phyloP scores from a whole-genome alignment of 192 early-diverging fungal species.

The Entomortierella parvispora region DNA sequence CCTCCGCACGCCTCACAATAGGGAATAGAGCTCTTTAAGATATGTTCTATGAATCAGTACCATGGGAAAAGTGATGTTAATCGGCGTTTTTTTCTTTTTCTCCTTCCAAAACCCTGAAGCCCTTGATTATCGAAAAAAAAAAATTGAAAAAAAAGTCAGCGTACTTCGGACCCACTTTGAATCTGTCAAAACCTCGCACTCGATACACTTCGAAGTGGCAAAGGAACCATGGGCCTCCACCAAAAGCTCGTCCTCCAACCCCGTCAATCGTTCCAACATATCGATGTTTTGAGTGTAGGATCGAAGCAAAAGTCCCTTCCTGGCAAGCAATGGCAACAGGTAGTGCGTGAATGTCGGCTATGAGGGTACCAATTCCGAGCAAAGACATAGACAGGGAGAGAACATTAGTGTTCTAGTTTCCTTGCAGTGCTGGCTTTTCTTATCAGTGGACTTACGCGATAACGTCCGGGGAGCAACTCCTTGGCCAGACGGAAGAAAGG shows the following conservation, averaged over 20 bases:
- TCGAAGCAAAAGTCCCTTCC: conserved; percentile 75
- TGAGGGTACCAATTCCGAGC: no score
- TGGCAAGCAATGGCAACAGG: conserved; percentile 81
- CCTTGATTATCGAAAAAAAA: no score
- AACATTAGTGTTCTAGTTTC: background rate
- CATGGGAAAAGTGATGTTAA: no score
- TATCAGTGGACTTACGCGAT: conserved; percentile 38
- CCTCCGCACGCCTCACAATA: conserved; percentile 71
- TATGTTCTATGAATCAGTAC: conserved; percentile 53
- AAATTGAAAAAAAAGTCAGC: no score
- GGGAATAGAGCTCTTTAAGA: conserved; percentile 73
- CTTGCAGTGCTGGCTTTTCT: background rate
- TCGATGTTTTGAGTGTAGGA: conserved; percentile 98
- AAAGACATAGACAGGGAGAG: conserved; percentile 1
- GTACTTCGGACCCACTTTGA: conserved; percentile 33
- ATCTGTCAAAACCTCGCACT: conserved; percentile 58
- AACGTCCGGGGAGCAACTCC: conserved; percentile 89
- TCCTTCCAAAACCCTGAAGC: no score
- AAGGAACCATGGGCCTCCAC: conserved; percentile 97
- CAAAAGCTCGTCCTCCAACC: conserved; percentile 70
- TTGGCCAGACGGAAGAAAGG: conserved; percentile 91
- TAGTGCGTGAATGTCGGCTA: conserved; percentile 89
- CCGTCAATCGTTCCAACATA: conserved; percentile 88
- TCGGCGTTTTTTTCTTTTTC: no score
- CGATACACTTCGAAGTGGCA: conserved; percentile 82